These are phyloP conservation scores for Silene conica DNA, from an alignment of 148 eudicot species.

Conservation along the genomic window DNA sequence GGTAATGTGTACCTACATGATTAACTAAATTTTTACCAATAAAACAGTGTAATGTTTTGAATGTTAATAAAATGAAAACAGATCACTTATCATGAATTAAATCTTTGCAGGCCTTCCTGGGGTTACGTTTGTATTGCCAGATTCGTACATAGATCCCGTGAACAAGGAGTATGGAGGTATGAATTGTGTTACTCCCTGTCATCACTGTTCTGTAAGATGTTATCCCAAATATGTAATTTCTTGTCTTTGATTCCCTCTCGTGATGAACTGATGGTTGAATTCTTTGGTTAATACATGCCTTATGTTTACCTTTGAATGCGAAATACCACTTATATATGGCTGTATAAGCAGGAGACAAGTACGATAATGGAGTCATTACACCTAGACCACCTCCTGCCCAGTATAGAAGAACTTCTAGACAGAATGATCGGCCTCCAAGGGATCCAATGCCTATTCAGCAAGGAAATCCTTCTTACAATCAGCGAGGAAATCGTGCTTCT, in stretches of 20 bases:
- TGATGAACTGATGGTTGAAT: neutral
- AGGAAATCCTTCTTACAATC: slow-evolving; percentile 28
- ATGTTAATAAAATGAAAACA: neutral
- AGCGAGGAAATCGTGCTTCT: slow-evolving; percentile 27
- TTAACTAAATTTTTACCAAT: neutral
- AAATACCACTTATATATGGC: neutral
- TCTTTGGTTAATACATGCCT: neutral
- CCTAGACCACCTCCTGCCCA: slow-evolving; percentile 87
- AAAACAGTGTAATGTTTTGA: neutral
- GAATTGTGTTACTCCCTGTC: neutral
- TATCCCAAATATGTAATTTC: neutral
- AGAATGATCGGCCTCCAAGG: slow-evolving; percentile 32
- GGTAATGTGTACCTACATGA: slow-evolving; percentile 29
- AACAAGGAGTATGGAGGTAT: slow-evolving; percentile 96
- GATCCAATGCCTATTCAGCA: slow-evolving; percentile 34
- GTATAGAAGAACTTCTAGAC: slow-evolving; percentile 56
- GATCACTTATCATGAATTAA: neutral
- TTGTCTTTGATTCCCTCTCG: neutral
- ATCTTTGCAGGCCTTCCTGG: slow-evolving; percentile 61
- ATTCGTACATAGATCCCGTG: slow-evolving; percentile 93
- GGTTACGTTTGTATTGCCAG: slow-evolving; percentile 84
- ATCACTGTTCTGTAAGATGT: neutral
- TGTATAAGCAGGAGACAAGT: slow-evolving; percentile 68
- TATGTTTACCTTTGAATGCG: neutral
- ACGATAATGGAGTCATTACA: slow-evolving; percentile 74